Percentiles rank a stretch among this genome's conserved stretches.
phyloP scores from a whole-genome alignment of 108 stramenopile genomes.

The Fistulifera pelliculosa region DNA sequence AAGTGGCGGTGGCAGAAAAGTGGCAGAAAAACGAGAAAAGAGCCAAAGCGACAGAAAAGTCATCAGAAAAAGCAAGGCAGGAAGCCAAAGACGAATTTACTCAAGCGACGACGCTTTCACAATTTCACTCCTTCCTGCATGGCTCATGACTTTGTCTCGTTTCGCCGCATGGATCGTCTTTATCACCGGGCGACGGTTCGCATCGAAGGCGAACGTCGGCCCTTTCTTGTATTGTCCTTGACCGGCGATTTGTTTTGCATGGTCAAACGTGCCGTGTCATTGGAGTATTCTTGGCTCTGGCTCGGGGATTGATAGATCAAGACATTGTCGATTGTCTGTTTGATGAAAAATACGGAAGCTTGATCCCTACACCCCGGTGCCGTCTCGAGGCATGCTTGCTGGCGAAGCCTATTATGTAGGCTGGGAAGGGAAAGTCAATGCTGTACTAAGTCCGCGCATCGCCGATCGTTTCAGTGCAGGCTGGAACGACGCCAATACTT shows the following conservation, averaged over 20 bases:
- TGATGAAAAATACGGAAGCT: slow-evolving; percentile 65
- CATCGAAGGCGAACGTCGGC: slow-evolving; percentile 16
- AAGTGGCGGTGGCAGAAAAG: slow-evolving; percentile 17
- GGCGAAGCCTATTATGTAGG: slow-evolving; percentile 50
- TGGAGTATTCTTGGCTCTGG: slow-evolving; percentile 60
- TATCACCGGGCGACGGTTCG: slow-evolving; percentile 66
- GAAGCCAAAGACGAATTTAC: slow-evolving; percentile 3
- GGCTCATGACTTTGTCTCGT: slow-evolving; percentile 66
- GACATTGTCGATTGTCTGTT: slow-evolving; percentile 75
- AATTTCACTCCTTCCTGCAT: slow-evolving; percentile 50
- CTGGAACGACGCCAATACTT: slow-evolving; percentile 41
- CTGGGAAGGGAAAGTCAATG: slow-evolving; percentile 59
- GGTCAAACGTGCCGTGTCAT: slow-evolving; percentile 57
- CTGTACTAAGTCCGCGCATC: slow-evolving; percentile 46
- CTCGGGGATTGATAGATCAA: slow-evolving; percentile 42
- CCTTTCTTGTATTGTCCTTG: slow-evolving; percentile 62
- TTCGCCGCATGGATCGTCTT: slow-evolving; percentile 56
- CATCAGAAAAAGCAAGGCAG: slow-evolving; percentile 3
- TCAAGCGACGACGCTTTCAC: slow-evolving; percentile 61
- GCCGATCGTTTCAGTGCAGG: slow-evolving; percentile 40
- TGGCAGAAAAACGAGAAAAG: slow-evolving; percentile 10
- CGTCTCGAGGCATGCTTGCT: slow-evolving; percentile 36
- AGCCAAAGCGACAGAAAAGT: slow-evolving; percentile 2
- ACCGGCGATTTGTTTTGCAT: slow-evolving; percentile 61
- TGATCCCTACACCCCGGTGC: slow-evolving; percentile 67